Percentiles rank a stretch among this genome's conserved stretches.
Conservation (phyloP, 2,329 filamentous ascomycete species). For the Harringtonia lauricola region DNA sequence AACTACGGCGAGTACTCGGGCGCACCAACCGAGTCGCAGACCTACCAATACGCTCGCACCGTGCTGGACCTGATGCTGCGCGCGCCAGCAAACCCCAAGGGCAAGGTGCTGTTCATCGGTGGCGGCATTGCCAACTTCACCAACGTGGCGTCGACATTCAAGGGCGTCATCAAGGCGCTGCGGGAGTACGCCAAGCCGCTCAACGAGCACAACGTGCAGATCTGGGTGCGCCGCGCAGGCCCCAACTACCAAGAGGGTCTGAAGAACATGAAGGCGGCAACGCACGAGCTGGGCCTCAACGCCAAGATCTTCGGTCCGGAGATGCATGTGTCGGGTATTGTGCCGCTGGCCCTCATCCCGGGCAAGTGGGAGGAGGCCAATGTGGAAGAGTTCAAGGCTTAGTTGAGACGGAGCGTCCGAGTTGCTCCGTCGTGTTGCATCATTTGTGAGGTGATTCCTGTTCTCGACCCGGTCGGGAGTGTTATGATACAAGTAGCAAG, state of each 20-base stretch:
- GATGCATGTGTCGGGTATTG: constrained; percentile 97
- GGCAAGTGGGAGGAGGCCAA: constrained; percentile 53
- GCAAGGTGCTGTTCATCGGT: constrained; percentile 98
- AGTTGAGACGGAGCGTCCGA: constrained; percentile 17
- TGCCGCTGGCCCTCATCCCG: constrained; percentile 73
- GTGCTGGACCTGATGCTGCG: constrained; percentile 97
- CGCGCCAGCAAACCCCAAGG: constrained; percentile 70
- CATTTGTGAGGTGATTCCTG: no score
- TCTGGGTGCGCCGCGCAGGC: constrained; percentile 84
- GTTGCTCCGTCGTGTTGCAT: no score
- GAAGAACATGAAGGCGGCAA: constrained; percentile 98
- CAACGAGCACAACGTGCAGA: constrained; percentile 93
- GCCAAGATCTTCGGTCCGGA: constrained; percentile 57
- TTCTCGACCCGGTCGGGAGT: no score
- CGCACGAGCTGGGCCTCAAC: constrained; percentile 77
- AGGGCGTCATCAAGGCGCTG: constrained; percentile 95
- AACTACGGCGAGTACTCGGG: constrained; percentile 99
- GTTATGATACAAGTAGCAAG: no score
- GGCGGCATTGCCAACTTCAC: constrained; percentile 99
- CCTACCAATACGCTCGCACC: constrained; percentile 96
- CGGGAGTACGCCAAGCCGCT: constrained; percentile 79
- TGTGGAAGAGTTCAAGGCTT: constrained; percentile 49
- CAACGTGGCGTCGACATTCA: constrained; percentile 98
- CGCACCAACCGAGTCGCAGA: constrained; percentile 96
- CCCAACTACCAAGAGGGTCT: constrained; percentile 99